Evolutionary conservation across 805 yeast genomes (phyloP), one percentile per base, ranked within the genome.

Genomic region (Ascoidea rubescens): DNA sequence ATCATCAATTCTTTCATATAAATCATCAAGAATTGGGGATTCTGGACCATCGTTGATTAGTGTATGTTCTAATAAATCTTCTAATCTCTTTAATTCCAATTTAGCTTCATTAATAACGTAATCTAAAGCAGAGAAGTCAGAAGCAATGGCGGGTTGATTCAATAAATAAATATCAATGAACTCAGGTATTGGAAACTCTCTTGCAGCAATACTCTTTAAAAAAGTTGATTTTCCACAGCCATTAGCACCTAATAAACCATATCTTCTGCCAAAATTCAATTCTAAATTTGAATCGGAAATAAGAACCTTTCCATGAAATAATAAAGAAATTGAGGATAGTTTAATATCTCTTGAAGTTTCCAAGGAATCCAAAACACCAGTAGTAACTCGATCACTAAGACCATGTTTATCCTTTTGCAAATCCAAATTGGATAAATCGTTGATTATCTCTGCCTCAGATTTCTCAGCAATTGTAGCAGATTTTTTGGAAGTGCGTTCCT

Each of bases 161-260:
- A 93, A 77, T 60, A 93, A 73, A 65, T 93, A 93, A 54, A 93
- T 77, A 73, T 93, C 99, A 60, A 93, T 87, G 58, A 75, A 78
- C 59, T 84, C 93, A 47, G 99, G 98, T 60, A 91, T 77, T 54
- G 99, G 99, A 71, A 77, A 93, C 71, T 93, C 99, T 69, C 96
- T 81, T 51, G 96, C 95, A 54, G 98, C 97, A 62, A 93, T 70
- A 46, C 98, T 85, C 70, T 87, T 87, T 67, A 93, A 73, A 63
- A 93, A 82, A 30, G 99, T 93, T 49, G 97, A 89, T 72, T 93
- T 93, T 74, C 99, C 99, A 74, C 98, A 93, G 59, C 99, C 99
- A 70, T 93, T 93, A 71, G 90, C 98, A 64, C 99, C 99, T 65
- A 93, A 77, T 56, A 93, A 77, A 73, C 99, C 99, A 68, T 93